Evolutionary conservation across 495 filamentous ascomycete species (phyloP).

Genomic region (Sabuloglossum arenarium): DNA sequence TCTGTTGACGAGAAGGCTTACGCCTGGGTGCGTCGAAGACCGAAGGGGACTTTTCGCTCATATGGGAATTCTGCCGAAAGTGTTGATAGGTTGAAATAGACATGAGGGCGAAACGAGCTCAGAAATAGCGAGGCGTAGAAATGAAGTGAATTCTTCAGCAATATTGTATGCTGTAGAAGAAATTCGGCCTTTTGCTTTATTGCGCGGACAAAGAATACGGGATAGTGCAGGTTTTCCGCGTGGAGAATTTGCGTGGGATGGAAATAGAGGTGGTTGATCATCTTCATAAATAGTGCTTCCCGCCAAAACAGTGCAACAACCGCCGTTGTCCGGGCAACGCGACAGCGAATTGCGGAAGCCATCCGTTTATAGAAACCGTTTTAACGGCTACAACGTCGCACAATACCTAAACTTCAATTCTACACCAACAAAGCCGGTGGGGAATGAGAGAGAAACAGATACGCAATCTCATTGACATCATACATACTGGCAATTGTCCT

Average conservation of each 20-base stretch:
- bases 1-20: slow-evolving; percentile 31
- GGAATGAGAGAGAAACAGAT: too few relatives aligned
- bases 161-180: not conserved
- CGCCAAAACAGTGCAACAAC: not conserved
- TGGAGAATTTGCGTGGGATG: not conserved
- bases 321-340: not conserved
- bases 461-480: too few relatives aligned
- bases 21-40: slow-evolving; percentile 1
- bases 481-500: too few relatives aligned
- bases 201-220: not conserved
- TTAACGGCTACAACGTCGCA: too few relatives aligned
- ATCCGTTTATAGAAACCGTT: not conserved
- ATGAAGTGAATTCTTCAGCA: not conserved
- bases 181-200: not conserved
- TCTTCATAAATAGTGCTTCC: too few relatives aligned
- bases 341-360: not conserved
- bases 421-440: too few relatives aligned
- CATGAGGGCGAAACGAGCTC: not conserved
- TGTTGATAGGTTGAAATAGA: not conserved
- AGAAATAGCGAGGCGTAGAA: not conserved
- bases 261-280: too few relatives aligned
- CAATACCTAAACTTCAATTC: too few relatives aligned
- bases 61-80: not conserved
- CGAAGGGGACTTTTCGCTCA: slow-evolving; percentile 1
- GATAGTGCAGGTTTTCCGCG: not conserved